Evolutionary conservation across 2,329 filamentous ascomycete species (phyloP).

Genomic region (Claviceps digitariae): DNA sequence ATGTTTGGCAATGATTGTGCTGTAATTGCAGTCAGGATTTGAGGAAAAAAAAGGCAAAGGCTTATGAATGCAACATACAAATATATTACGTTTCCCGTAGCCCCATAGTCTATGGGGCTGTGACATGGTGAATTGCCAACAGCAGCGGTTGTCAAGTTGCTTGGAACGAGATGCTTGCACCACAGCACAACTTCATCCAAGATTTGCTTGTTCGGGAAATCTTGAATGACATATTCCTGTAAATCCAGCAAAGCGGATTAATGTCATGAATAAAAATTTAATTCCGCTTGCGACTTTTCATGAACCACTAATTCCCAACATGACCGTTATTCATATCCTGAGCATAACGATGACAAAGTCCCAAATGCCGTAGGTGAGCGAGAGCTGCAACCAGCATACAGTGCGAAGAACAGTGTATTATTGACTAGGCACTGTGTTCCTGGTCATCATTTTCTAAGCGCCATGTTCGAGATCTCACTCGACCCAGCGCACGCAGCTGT

Average conservation of each 20-base stretch:
- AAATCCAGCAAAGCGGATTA: background rate
- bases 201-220: background rate
- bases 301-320: too few species aligned
- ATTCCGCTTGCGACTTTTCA: too few species aligned
- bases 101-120: background rate
- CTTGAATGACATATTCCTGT: background rate
- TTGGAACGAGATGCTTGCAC: background rate
- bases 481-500: background rate
- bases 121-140: background rate
- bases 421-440: background rate
- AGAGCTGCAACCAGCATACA: background rate
- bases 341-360: too few species aligned
- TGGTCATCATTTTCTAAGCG: background rate
- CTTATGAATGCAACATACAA: constrained; percentile 24
- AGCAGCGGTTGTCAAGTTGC: background rate
- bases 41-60: constrained; percentile 12
- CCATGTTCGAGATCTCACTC: background rate
- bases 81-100: background rate
- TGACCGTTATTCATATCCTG: background rate
- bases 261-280: too few species aligned
- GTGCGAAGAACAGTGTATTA: background rate
- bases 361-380: too few species aligned
- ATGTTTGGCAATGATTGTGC: constrained; percentile 29
- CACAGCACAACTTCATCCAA: background rate
- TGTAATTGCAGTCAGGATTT: constrained; percentile 31